Evolutionary conservation across 495 filamentous ascomycete species (phyloP), one percentile per base, ranked within the genome.

Genomic region (Ramalina peruviana): DNA sequence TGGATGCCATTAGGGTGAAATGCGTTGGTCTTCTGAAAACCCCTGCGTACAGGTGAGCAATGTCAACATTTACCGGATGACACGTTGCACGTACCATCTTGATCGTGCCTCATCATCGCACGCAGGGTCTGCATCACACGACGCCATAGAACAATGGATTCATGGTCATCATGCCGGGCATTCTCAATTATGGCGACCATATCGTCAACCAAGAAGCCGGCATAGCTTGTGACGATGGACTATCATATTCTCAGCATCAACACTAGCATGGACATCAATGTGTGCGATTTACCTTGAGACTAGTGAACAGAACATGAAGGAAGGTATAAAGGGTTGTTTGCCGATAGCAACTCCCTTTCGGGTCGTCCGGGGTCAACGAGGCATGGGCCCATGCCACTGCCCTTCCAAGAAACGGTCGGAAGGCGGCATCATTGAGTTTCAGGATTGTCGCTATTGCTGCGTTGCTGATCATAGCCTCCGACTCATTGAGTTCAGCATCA

Each of bases 371-470:
- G 20, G 80, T 65, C n/a, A 65, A 50, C 51, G 67, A 50, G 51
- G 65, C 60, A 20, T 67, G 73, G 0, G 83, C 77, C 87, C 88
- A 94, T 30, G 94, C 88, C 20, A 89, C 70, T 6, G 95, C 65
- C 48, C 79, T 77, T 15, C 77, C 72, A 63, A 97, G 97, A 46
- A 97, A 79, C 0, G 92, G 92, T n/a, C 89, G 77, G 76, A 97
- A 98, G 16, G 84, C 78, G n/a, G 82, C 78, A 64, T 98, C 93
- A 65, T 95, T 97, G 19, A 97, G 74, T 72, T 96, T 96, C 67
- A 93, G 85, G 45, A 92, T 84, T 80, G 94, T 89, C 62, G 86
- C 83, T 37, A 97, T 78, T 0, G 79, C 80, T 3, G 80, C 71
- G 11, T 81, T 71, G 55, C 85, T 79, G 48, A 86, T 55, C 3